Percentiles rank a stretch among this genome's conserved stretches.
phyloP scores from a whole-genome alignment of 148 eudicot species.

The Vaccinium macrocarpon region DNA sequence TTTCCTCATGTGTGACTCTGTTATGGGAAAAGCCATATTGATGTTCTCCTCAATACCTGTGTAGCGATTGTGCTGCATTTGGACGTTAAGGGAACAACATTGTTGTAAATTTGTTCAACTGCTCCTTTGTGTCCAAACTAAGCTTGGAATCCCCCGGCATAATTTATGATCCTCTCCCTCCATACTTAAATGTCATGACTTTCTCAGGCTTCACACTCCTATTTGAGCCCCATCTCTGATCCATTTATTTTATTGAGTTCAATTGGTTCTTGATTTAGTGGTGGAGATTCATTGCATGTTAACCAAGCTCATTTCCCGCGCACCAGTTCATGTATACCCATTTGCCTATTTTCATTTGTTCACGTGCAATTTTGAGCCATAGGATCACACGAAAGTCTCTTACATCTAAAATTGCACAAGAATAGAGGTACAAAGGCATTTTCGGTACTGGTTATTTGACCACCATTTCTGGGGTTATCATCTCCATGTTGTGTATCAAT shows the following conservation, averaged over 20 bases:
- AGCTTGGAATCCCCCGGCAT: background rate
- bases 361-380: background rate
- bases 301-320: background rate
- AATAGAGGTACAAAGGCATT: background rate
- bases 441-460: background rate
- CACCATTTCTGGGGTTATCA: background rate
- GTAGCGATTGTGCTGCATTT: background rate
- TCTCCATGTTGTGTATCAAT: too few species aligned
- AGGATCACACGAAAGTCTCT: background rate
- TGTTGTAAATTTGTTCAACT: background rate
- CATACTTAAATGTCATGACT: background rate
- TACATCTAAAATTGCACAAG: background rate
- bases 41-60: conserved; percentile 4
- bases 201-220: background rate
- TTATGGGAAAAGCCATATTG: conserved; percentile 13
- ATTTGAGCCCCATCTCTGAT: too few species aligned
- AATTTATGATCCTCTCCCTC: background rate
- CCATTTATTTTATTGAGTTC: background rate
- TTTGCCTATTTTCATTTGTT: background rate
- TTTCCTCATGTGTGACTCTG: background rate
- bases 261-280: background rate
- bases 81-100: conserved; percentile 7
- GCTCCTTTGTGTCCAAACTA: background rate
- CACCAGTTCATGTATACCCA: background rate
- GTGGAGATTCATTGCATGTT: background rate